phyloP scores from a whole-genome alignment of 2,329 filamentous ascomycete genomes.

The Fusarium algeriense region DNA sequence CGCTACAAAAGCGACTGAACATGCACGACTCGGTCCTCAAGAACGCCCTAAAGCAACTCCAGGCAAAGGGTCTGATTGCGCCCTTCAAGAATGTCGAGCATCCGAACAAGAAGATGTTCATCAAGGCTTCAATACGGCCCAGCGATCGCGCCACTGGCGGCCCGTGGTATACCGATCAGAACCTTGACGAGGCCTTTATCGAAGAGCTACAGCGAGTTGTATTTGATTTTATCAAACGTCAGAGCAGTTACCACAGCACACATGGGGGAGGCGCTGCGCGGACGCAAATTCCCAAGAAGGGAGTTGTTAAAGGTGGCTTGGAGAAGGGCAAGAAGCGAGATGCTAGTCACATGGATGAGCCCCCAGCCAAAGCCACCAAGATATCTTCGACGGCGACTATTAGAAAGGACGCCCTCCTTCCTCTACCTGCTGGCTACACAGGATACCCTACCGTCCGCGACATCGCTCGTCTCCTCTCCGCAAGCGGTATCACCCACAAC shows the following conservation, averaged over 20 bases:
- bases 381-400: constrained; percentile 32
- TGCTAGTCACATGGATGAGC: constrained; percentile 55
- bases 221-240: constrained; percentile 77
- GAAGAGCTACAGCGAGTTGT: constrained; percentile 79
- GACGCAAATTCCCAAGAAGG: constrained; percentile 67
- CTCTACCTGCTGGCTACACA: constrained; percentile 74
- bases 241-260: constrained; percentile 74
- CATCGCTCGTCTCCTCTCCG: constrained; percentile 80
- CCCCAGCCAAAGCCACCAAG: constrained; percentile 49
- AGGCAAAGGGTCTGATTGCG: constrained; percentile 84
- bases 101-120: constrained; percentile 94
- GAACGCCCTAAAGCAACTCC: constrained; percentile 85
- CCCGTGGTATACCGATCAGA: constrained; percentile 92
- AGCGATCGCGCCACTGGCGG: constrained; percentile 93
- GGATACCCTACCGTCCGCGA: constrained; percentile 84
- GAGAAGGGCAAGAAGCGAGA: constrained; percentile 64
- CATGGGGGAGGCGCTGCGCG: constrained; percentile 50
- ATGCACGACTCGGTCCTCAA: constrained; percentile 87
- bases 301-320: constrained; percentile 63
- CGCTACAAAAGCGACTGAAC: constrained; percentile 82
- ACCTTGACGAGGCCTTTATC: constrained; percentile 90
- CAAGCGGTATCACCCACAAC: constrained; percentile 77
- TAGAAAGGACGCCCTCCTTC: constrained; percentile 59
- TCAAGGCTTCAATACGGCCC: constrained; percentile 85
- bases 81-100: constrained; percentile 93